A percentile compares a stretch with the other conserved stretches of the same genome.
These are phyloP conservation scores for Pilaira anomala DNA, from an alignment of 192 early-diverging fungal genomes.

Conservation along the genomic window DNA sequence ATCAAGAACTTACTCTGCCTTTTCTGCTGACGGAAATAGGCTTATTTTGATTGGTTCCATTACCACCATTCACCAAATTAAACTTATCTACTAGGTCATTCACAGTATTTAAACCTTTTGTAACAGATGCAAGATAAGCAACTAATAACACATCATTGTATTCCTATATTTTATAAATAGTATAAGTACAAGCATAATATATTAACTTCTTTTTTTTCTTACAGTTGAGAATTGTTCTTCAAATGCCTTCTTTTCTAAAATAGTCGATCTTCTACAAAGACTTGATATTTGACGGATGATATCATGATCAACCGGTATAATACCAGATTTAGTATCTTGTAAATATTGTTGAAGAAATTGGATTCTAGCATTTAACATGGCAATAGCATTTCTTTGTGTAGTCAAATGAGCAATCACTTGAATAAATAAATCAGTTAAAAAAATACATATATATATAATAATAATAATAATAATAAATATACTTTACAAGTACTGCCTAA, in stretches of 20 bases:
- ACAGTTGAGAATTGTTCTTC: slow-evolving; percentile 71
- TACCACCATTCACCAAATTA: slow-evolving; percentile 38
- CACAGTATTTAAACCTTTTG: slow-evolving; percentile 66
- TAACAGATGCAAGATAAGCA: slow-evolving; percentile 70
- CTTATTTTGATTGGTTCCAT: not conserved
- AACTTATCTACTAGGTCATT: slow-evolving; percentile 64
- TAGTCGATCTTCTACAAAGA: slow-evolving; percentile 69
- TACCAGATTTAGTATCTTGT: slow-evolving; percentile 60
- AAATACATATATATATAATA: not conserved
- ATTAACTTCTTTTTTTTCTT: slow-evolving; percentile 11
- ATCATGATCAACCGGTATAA: slow-evolving; percentile 65
- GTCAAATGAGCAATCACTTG: slow-evolving; percentile 68
- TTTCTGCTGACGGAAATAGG: not conserved
- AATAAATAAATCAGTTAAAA: not conserved
- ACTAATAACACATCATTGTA: slow-evolving; percentile 80
- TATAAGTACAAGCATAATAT: not conserved
- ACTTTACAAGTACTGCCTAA: slow-evolving; percentile 54
- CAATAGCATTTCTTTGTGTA: slow-evolving; percentile 75
- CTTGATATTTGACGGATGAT: slow-evolving; percentile 74
- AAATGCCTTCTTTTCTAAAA: slow-evolving; percentile 63
- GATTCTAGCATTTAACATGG: slow-evolving; percentile 75
- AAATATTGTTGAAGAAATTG: slow-evolving; percentile 70
- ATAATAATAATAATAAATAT: no score
- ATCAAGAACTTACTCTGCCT: slow-evolving; percentile 5
- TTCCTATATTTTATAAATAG: slow-evolving; percentile 55